Conservation (phyloP, 2,329 filamentous ascomycete genomes). For the Pseudonectria foliicola region DNA sequence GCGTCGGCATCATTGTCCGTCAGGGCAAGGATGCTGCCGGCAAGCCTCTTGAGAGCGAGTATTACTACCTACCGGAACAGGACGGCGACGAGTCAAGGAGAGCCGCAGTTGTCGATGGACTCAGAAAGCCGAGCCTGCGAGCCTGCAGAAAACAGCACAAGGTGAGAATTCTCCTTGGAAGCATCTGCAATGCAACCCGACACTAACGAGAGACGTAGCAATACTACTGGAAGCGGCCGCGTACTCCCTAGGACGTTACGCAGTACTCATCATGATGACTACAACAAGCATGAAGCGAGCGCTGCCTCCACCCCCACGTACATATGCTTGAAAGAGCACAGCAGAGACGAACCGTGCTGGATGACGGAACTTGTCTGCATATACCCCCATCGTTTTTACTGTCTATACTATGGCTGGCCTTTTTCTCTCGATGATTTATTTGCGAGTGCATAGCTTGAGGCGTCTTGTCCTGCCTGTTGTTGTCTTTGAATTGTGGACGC, state of each 20-base stretch:
- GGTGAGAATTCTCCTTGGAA: conserved; percentile 51
- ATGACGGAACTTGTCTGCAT: neutral
- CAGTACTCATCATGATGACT: conserved; percentile 7
- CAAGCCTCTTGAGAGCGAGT: conserved; percentile 89
- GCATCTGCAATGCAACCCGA: neutral
- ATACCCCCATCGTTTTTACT: neutral
- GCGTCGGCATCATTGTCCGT: conserved; percentile 80
- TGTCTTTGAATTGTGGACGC: conserved; percentile 2
- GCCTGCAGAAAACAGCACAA: conserved; percentile 95
- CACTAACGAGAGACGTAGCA: conserved; percentile 38
- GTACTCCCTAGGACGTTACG: conserved; percentile 41
- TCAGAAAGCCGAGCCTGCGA: conserved; percentile 82
- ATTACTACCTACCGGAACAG: conserved; percentile 88
- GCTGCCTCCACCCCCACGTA: neutral
- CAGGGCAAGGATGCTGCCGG: conserved; percentile 95
- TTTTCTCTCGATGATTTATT: too few relatives aligned
- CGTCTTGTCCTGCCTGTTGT: conserved; percentile 14
- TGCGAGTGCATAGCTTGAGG: conserved; percentile 18
- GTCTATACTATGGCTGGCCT: too few relatives aligned
- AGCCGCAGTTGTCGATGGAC: conserved; percentile 74
- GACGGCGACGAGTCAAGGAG: conserved; percentile 74
- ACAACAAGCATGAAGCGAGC: conserved; percentile 6
- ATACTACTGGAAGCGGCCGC: conserved; percentile 63
- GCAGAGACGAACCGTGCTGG: neutral
- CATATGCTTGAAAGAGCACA: conserved; percentile 3